A percentile compares a stretch with the other conserved stretches of the same genome.
These are phyloP conservation scores for Phytophthora pinifolia DNA, from an alignment of 352 stramenopile species.

Conservation along the genomic window DNA sequence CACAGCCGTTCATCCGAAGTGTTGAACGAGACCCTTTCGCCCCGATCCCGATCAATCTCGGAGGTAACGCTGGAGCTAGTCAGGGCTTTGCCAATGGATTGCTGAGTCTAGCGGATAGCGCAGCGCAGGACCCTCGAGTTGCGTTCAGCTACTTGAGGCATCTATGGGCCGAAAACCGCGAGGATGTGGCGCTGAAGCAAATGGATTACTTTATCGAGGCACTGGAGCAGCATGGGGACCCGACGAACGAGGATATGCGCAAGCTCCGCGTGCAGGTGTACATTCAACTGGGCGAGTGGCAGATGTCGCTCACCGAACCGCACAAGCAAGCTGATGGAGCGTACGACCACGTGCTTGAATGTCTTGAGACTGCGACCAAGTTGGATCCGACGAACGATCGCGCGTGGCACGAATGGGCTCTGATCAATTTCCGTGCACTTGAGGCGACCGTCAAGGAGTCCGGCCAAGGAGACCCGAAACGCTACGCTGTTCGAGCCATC, in stretches of 20 bases:
- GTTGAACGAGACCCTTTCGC: slow-evolving; percentile 68
- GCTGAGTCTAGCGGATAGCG: slow-evolving; percentile 62
- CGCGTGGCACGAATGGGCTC: slow-evolving; percentile 98
- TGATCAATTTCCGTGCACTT: slow-evolving; percentile 96
- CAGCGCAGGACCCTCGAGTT: slow-evolving; percentile 70
- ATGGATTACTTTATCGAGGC: slow-evolving; percentile 86
- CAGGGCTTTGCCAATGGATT: slow-evolving; percentile 58
- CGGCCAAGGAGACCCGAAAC: slow-evolving; percentile 50
- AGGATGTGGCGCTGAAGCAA: slow-evolving; percentile 81
- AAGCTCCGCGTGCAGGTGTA: slow-evolving; percentile 84
- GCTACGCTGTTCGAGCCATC: slow-evolving; percentile 93
- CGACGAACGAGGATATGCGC: slow-evolving; percentile 68
- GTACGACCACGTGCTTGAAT: slow-evolving; percentile 79
- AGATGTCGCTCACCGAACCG: slow-evolving; percentile 76
- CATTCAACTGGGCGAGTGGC: slow-evolving; percentile 85
- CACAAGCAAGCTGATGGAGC: slow-evolving; percentile 65
- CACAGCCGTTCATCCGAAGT: slow-evolving; percentile 76
- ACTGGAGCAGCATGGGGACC: slow-evolving; percentile 65
- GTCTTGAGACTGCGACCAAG: slow-evolving; percentile 80
- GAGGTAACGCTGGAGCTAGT: slow-evolving; percentile 44
- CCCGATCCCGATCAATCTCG: slow-evolving; percentile 72
- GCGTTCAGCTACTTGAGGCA: slow-evolving; percentile 83
- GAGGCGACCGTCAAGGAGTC: slow-evolving; percentile 63
- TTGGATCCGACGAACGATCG: slow-evolving; percentile 93
- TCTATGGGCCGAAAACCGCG: slow-evolving; percentile 79